Evolutionary conservation across 768 basidiomycete genomes (phyloP), one percentile per base, ranked within the genome.

Genomic region (Hemileccinum impolitum): DNA sequence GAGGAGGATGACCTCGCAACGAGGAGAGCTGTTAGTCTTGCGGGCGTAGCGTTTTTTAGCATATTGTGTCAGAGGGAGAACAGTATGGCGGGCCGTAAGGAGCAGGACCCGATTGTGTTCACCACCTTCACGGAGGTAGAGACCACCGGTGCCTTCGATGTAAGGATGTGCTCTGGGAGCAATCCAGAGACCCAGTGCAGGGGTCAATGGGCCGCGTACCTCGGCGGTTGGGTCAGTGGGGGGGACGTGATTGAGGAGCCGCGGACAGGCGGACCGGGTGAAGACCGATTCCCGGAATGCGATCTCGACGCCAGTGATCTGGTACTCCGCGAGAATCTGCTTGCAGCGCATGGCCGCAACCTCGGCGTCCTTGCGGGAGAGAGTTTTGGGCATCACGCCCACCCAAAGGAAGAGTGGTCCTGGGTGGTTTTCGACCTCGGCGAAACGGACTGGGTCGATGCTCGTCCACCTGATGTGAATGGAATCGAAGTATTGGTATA

Each of bases 121-220:
- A 9, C 26, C 26, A 9, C 26, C 26, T 28, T 28, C 26, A 9
- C 5, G 9, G 26, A 28, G 4, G 26, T 28, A 28, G 26, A 28
- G 5, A 9, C 26, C 26, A 5, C 26, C 26, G 26, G 26, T 28
- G 9, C 26, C 26, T 9, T 28, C 26, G 9, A 9, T 9, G 26
- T 28, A 28, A 28, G 26, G 9, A 28, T 5, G 9, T 28, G 26
- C 26, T 9, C 26, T 5, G 26, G 26, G 4, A 28, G 64, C 50
- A 44, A 68, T 65, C 18, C 18, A 54, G n/a, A 67, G 39, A 39
- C 66, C 60, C 18, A 68, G 66, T 6, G 53, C 44, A 17, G 62
- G 52, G 52, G 68, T 67, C 39, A 70, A 43, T n/a, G 66, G 57
- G 18, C 53, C 43, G 38, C 52, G 31, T 15, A 64, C 37, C 28